Conservation (phyloP, 2,329 filamentous ascomycete species). For the Trichoderma sp. region DNA sequence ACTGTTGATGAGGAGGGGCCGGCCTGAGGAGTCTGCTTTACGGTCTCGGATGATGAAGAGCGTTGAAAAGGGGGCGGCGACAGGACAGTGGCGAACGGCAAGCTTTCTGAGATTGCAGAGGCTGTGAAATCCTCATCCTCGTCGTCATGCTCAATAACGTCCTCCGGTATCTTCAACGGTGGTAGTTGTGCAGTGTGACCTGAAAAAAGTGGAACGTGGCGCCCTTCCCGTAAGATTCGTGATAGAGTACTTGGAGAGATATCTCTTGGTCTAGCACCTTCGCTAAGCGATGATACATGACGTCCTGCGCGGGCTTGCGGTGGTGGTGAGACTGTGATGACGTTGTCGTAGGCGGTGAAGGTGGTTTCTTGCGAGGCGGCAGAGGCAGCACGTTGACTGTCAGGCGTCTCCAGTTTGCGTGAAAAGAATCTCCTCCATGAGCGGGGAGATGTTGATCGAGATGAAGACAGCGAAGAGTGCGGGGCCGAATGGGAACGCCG, state of each 20-base stretch:
- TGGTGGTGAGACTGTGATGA: conserved; percentile 37
- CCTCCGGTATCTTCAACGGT: conserved; percentile 42
- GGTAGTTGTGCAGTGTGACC: conserved; percentile 39
- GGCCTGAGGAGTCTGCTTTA: conserved; percentile 33
- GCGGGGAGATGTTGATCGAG: conserved; percentile 53
- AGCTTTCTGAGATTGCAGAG: conserved; percentile 50
- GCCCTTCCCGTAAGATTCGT: conserved; percentile 55
- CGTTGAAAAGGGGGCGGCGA: conserved; percentile 58
- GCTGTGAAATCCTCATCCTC: conserved; percentile 67
- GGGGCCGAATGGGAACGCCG: conserved; percentile 34
- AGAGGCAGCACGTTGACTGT: conserved; percentile 30
- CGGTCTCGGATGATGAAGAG: conserved; percentile 37
- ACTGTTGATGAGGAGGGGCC: neutral
- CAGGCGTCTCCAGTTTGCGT: conserved; percentile 44
- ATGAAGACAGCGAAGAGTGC: conserved; percentile 47
- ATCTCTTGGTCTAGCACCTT: conserved; percentile 51
- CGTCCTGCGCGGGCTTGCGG: conserved; percentile 9
- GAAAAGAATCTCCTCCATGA: conserved; percentile 57
- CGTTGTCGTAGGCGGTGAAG: conserved; percentile 36
- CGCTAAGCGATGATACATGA: conserved; percentile 36
- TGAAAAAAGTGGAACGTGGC: conserved; percentile 34
- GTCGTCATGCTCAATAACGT: conserved; percentile 52
- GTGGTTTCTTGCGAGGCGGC: conserved; percentile 31
- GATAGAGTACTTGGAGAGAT: conserved; percentile 60
- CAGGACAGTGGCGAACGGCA: conserved; percentile 49